Conservation (phyloP, 2,329 filamentous ascomycete species). For the Colletotrichum acutatum region DNA sequence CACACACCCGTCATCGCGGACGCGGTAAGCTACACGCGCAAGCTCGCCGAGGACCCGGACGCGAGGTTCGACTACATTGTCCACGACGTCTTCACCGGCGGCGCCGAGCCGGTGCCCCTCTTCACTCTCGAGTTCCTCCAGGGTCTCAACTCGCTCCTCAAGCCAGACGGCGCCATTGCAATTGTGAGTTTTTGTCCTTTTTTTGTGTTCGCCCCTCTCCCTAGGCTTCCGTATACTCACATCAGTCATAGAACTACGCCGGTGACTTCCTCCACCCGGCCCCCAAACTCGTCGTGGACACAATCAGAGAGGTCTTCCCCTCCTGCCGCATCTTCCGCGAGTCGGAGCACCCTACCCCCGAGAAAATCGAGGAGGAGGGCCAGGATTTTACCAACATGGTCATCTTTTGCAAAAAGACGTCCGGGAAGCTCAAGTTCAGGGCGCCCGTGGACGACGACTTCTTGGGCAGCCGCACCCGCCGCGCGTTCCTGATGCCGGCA, state of each 20-base stretch:
- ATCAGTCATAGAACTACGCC: conserved; percentile 81
- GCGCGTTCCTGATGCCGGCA: conserved; percentile 76
- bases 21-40: conserved; percentile 75
- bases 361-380: conserved; percentile 57
- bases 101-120: conserved; percentile 87
- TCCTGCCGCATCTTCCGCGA: conserved; percentile 93
- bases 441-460: conserved; percentile 72
- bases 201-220: neutral
- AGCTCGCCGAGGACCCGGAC: conserved; percentile 53
- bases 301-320: conserved; percentile 86
- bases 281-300: conserved; percentile 82
- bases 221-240: conserved; percentile 33
- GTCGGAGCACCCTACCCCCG: conserved; percentile 62
- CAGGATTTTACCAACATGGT: conserved; percentile 95
- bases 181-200: conserved; percentile 75
- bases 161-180: conserved; percentile 83
- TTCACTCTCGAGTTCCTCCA: conserved; percentile 89
- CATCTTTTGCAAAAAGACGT: conserved; percentile 85
- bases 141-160: conserved; percentile 77
- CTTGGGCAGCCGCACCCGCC: conserved; percentile 76
- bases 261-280: conserved; percentile 84
- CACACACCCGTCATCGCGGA: conserved; percentile 86
- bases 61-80: conserved; percentile 88
- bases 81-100: conserved; percentile 97
- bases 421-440: conserved; percentile 71